Evolutionary conservation across 345 rosid genomes (phyloP), one percentile per base, ranked within the genome.

Genomic region (Sisymbrium altissimum): DNA sequence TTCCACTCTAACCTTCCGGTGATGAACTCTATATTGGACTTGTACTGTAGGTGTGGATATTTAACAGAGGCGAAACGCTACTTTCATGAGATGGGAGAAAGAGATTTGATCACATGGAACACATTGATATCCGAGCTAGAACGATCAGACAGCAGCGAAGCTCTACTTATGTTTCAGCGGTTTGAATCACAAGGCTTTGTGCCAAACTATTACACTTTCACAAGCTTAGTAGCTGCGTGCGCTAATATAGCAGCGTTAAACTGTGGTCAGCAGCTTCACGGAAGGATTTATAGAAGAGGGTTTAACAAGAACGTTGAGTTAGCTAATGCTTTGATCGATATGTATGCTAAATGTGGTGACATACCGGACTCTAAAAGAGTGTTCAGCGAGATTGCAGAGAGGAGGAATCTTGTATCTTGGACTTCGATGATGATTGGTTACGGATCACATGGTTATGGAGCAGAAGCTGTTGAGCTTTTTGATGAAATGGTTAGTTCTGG

Each of bases 361-460:
- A 77, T 92, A 68, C 69, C 72, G 3, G 86, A 84, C 68, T 82
- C 98, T 0, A 57, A 61, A 39, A 86, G 82, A 72, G 76, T 88
- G 41, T 94, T 92, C 66, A 70, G 44, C 19, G 85, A 85, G 50
- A 82, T 86, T 78, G 32, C 66, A 18, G 70, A 73, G 55, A 86
- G 56, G 25, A 75, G 80, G 64, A 72, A 85, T 81, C 77, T 94
- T 65, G 87, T 95, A 7, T 89, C 93, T 48, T 95, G 99, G 97
- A 89, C 99, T 21, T 89, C 97, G 43, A 94, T 94, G 95, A 87
- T 94, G 96, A 83, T 88, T 66, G 99, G 97, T 50, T 95, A 86
- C 60, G 92, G 99, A 7, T 82, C 93, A 17, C 90, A 89, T 17
- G 97, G 99, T 21, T 83, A 75, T 75, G 97, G 93, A 40, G 74